Evolutionary conservation across 805 yeast species (phyloP).

Genomic region (Metschnikowia baotianmanensis): DNA sequence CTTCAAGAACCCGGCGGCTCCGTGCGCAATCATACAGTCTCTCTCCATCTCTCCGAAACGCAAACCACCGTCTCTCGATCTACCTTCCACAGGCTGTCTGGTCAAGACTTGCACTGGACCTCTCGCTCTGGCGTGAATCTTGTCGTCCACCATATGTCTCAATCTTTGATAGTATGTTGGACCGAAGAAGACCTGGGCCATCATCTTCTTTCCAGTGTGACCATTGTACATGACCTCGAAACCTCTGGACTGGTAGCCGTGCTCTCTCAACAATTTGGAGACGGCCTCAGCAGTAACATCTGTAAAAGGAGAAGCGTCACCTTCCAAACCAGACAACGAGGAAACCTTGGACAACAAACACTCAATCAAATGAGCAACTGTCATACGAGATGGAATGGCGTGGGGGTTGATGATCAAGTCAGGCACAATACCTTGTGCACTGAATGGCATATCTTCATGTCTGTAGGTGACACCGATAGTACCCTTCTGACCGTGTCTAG

Average conservation of each 20-base stretch:
- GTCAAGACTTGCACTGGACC: slow-evolving; percentile 98
- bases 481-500: slow-evolving; percentile 99
- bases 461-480: slow-evolving; percentile 98
- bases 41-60: slow-evolving; percentile 99
- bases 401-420: slow-evolving; percentile 98
- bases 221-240: slow-evolving; percentile 99
- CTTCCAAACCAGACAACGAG: slow-evolving; percentile 91
- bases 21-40: slow-evolving; percentile 99
- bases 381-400: slow-evolving; percentile 99
- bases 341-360: slow-evolving; percentile 95
- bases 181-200: slow-evolving; percentile 99
- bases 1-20: slow-evolving; percentile 97
- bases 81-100: slow-evolving; percentile 98
- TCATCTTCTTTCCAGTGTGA: slow-evolving; percentile 95
- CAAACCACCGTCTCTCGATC: slow-evolving; percentile 98
- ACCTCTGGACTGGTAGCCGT: slow-evolving; percentile 97
- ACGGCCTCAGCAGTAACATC: slow-evolving; percentile 98
- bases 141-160: slow-evolving; percentile 99
- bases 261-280: slow-evolving; percentile 86
- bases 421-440: slow-evolving; percentile 93
- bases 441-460: slow-evolving; percentile 98
- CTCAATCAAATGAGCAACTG: slow-evolving; percentile 98
- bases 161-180: slow-evolving; percentile 98
- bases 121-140: slow-evolving; percentile 98
- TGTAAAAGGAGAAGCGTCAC: slow-evolving; percentile 99